phyloP scores from a whole-genome alignment of 148 eudicot species.

The Vaccinium darrowii region DNA sequence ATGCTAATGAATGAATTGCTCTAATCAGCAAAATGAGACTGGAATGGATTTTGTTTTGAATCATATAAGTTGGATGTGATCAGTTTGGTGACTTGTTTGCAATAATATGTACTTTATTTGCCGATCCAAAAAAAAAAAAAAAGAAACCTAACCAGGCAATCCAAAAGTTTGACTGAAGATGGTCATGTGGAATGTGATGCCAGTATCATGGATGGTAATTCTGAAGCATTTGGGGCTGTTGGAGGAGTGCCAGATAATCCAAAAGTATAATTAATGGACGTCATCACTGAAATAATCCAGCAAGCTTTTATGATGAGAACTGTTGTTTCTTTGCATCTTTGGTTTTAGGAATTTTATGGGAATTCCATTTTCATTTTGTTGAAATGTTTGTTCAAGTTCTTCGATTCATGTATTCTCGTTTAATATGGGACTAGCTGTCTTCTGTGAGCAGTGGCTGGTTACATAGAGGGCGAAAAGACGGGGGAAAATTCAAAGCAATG shows the following conservation, averaged over 20 bases:
- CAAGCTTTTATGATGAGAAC: background rate
- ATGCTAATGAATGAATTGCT: too few relatives aligned
- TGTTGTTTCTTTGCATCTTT: background rate
- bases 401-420: background rate
- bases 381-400: background rate
- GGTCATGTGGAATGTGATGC: constrained; percentile 98
- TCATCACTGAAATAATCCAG: background rate
- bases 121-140: too few relatives aligned
- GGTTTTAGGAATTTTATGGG: background rate
- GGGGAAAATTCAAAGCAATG: constrained; percentile 72
- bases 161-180: constrained; percentile 66
- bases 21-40: too few relatives aligned
- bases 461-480: constrained; percentile 71
- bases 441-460: constrained; percentile 63
- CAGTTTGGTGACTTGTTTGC: too few relatives aligned
- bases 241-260: constrained; percentile 91
- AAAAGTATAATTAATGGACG: constrained; percentile 8
- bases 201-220: constrained; percentile 81
- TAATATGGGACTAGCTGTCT: background rate
- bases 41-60: too few relatives aligned
- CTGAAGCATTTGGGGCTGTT: constrained; percentile 91
- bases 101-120: too few relatives aligned
- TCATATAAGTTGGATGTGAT: too few relatives aligned
- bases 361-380: constrained; percentile 20
- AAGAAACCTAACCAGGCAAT: too few relatives aligned